phyloP scores from a whole-genome alignment of 2,329 filamentous ascomycete genomes.

The Aspergillus aculeatus region DNA sequence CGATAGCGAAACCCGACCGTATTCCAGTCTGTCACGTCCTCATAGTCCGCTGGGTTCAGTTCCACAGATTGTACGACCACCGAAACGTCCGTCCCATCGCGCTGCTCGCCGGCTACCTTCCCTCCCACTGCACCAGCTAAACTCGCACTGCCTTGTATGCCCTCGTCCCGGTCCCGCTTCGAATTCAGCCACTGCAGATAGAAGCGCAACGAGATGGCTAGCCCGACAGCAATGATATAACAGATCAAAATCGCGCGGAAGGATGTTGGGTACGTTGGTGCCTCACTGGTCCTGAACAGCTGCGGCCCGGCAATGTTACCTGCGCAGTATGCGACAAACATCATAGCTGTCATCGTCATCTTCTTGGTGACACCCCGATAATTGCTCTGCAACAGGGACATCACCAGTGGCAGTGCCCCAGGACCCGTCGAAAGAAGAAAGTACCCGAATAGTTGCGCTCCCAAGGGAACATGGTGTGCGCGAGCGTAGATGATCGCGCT shows the following conservation, averaged over 20 bases:
- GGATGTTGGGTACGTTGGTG: conserved; percentile 54
- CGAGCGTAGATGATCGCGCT: conserved; percentile 55
- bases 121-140: conserved; percentile 42
- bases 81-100: conserved; percentile 34
- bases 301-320: conserved; percentile 60
- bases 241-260: conserved; percentile 58
- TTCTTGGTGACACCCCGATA: conserved; percentile 60
- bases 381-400: conserved; percentile 58
- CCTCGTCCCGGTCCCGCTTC: conserved; percentile 43
- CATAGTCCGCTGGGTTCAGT: conserved; percentile 50
- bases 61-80: conserved; percentile 30
- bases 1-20: conserved; percentile 61
- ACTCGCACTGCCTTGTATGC: conserved; percentile 19
- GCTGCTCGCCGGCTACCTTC: conserved; percentile 44
- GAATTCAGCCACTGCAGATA: conserved; percentile 52
- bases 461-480: conserved; percentile 30
- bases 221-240: conserved; percentile 51
- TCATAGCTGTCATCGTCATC: conserved; percentile 57
- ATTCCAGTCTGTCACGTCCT: conserved; percentile 62
- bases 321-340: conserved; percentile 57
- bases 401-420: conserved; percentile 54
- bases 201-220: conserved; percentile 46
- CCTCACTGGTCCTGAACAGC: conserved; percentile 53
- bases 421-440: conserved; percentile 57
- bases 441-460: conserved; percentile 57